Evolutionary conservation across 768 basidiomycete genomes (phyloP).

Genomic region (Tulasnella sp.): DNA sequence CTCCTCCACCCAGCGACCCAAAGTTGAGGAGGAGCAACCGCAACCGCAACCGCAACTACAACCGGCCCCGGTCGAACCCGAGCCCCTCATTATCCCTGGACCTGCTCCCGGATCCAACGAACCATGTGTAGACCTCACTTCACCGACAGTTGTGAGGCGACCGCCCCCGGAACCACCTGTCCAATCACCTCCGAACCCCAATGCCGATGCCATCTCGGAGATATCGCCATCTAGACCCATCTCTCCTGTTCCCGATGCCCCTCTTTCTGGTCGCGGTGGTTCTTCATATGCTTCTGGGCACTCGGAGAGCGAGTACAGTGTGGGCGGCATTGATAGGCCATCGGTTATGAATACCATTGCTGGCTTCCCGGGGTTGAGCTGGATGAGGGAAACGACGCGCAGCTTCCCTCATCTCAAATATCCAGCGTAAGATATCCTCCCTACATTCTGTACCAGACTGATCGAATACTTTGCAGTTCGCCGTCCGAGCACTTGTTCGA

Average conservation of each 20-base stretch:
- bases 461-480: background rate
- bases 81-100: conserved; percentile 3
- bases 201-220: background rate
- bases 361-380: conserved; percentile 16
- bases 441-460: background rate
- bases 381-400: conserved; percentile 17
- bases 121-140: background rate
- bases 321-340: background rate
- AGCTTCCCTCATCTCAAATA: conserved; percentile 16
- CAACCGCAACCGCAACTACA: background rate
- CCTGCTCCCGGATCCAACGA: background rate
- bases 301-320: conserved; percentile 14
- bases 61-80: background rate
- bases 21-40: background rate
- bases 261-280: background rate
- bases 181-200: background rate
- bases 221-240: conserved; percentile 6
- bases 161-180: background rate
- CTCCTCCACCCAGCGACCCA: background rate
- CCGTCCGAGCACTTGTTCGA: conserved; percentile 74
- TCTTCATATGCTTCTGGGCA: background rate
- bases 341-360: conserved; percentile 16
- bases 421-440: conserved; percentile 16
- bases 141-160: background rate
- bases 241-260: conserved; percentile 4